phyloP scores from a whole-genome alignment of 2,329 filamentous ascomycete genomes.

The Pseudogymnoascus verrucosus region DNA sequence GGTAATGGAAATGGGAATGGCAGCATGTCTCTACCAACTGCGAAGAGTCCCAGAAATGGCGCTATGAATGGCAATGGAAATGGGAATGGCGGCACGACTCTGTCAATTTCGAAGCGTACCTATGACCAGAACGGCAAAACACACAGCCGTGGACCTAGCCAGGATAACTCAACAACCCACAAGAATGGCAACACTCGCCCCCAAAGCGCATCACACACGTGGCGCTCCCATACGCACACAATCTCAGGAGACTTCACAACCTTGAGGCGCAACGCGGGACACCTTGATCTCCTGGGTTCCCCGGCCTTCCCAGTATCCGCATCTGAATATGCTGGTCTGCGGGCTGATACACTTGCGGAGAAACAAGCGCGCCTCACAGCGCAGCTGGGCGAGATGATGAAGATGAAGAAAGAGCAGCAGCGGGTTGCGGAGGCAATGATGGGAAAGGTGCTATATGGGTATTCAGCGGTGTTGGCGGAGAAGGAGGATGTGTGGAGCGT shows the following conservation, averaged over 20 bases:
- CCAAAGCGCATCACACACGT: background rate
- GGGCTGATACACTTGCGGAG: background rate
- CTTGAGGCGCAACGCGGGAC: background rate
- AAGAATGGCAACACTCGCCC: background rate
- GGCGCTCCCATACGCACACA: slow-evolving; percentile 3
- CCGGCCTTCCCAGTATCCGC: background rate
- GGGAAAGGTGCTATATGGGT: background rate
- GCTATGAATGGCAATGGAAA: background rate
- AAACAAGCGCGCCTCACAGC: background rate
- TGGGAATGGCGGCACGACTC: background rate
- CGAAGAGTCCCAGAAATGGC: background rate
- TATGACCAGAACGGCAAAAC: background rate
- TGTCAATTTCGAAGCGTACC: background rate
- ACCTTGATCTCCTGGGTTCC: background rate
- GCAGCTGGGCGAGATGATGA: background rate
- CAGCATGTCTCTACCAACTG: background rate
- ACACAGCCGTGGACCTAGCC: background rate
- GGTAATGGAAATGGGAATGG: background rate
- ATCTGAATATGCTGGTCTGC: background rate
- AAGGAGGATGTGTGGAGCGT: background rate
- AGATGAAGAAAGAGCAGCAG: background rate
- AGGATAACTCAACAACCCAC: background rate
- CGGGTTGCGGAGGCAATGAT: background rate
- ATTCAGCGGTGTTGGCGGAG: background rate
- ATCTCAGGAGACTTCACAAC: background rate